Percentiles rank a stretch among this genome's conserved stretches.
Conservation (phyloP, 2,329 filamentous ascomycete species). For the Fusarium sp. region DNA sequence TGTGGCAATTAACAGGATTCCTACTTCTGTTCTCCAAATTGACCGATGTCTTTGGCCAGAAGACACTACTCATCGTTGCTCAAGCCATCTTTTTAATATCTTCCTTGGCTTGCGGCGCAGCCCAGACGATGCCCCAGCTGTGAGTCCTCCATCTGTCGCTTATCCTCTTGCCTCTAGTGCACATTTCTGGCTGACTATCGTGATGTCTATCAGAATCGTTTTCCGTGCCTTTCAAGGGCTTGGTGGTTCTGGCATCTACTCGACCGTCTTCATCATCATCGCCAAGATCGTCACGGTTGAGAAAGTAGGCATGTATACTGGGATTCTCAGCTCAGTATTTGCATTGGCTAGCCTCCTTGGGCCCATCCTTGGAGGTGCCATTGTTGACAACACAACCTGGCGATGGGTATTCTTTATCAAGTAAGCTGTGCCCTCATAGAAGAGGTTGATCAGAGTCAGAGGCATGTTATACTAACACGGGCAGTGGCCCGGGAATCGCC, state of each 20-base stretch:
- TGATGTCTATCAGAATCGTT: conserved; percentile 10
- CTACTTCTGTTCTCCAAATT: conserved; percentile 23
- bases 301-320: conserved; percentile 13
- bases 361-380: background rate
- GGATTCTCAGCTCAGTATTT: conserved; percentile 15
- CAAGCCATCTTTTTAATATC: conserved; percentile 12
- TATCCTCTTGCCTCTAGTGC: too few relatives aligned
- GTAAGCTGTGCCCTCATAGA: background rate
- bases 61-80: conserved; percentile 6
- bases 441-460: too few relatives aligned
- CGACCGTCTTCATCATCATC: conserved; percentile 9
- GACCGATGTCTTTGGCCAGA: conserved; percentile 17
- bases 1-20: conserved; percentile 5
- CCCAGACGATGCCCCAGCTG: background rate
- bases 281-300: conserved; percentile 15
- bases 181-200: background rate
- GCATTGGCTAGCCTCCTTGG: conserved; percentile 16
- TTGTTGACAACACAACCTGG: background rate
- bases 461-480: too few relatives aligned
- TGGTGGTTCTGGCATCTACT: conserved; percentile 22
- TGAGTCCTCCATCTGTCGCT: background rate
- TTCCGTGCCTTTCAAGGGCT: conserved; percentile 19
- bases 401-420: background rate
- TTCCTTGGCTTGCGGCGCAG: conserved; percentile 11
- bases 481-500: too few relatives aligned